Base-by-base conservation (phyloP, 306 rosid species). In the Glycine tomentella region DNA sequence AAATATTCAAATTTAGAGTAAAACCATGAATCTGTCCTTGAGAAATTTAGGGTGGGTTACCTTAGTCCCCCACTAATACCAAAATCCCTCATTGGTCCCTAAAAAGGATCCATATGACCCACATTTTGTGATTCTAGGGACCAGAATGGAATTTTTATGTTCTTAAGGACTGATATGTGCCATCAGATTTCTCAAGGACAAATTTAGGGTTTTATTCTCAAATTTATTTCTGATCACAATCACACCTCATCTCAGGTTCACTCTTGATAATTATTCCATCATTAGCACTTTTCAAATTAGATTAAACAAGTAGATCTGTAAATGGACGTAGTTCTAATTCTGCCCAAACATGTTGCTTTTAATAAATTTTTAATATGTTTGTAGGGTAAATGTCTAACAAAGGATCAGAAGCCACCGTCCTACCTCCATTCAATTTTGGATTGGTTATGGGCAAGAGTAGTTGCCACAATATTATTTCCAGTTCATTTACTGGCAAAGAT, bases 361-460 rank as follows among this genome's bases (percentile, higher is more conserved):
- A 46, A 51, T 56, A 58, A 56, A 74, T 80, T 82, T 84, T 16
- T 9, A 63, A 76, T 78, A 73, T 42, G 62, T 80, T 62, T 74
- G 55, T 76, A 95, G 99, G 99, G 99, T 53, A 89, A 81, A 65
- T 95, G 88, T 75, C 87, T 95, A 80, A 87, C 89, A 51, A 90
- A 75, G 87, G 79, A 87, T 80, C 88, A 45, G 75, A 88, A 80
- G 82, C 88, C 91, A 8, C 93, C 99, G 55, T 85, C 90, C 0
- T 73, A 76, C 83, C 77, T 87, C 51, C 79, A 44, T 82, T 90
- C 97, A 59, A 56, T 87, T 72, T 81, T 85, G 78, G 99, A 95
- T 8, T 95, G 90, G 93, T 57, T 91, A 71, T 89, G 97, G 91
- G 95, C 99, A 87, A 95, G 97, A 87, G 55, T 84, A 68, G 58